Base-by-base conservation (phyloP, 164 flowering plant species). In the Umbellularia californica region DNA sequence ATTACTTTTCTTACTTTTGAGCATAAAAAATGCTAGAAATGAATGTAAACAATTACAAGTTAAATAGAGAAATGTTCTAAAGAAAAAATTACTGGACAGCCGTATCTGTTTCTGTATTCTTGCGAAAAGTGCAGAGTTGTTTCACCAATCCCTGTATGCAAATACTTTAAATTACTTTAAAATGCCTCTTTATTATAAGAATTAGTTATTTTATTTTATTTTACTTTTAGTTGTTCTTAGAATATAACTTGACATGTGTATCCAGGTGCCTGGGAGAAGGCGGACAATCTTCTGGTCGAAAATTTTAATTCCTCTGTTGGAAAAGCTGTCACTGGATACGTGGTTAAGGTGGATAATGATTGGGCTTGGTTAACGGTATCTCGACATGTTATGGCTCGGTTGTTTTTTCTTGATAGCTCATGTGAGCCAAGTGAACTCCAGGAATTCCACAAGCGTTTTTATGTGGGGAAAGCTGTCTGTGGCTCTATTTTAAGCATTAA, bases 301-400 rank as follows among this genome's bases (percentile, higher is more conserved):
- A 81, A 81, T 20, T 80, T 83, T 51, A 77, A 80, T 68, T 90
- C 84, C 82, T 79, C 86, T 23, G 50, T 58, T 73, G 94, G 96
- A 65, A 86, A 90, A 78, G 24, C 73, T 75, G 86, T 93, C 67
- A 79, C 84, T 68, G 98, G 93, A 25, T 93, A 88, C 88, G 97
- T 95, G 23, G 85, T 85, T 72, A 92, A 90, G 78, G 93, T 92
- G 75, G 94, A 91, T 70, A 70, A 63, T 71, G 97, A 92, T 50
- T 95, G 99, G 99, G 90, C 81, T 51, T 89, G 90, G 95, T 75
- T 93, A 74, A 73, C 90, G 20, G 73, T 93, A 58, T 86, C 97
- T 66, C 88, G 94, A 50, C 68, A 79, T 75, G 83, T 91, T 52
- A 91, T 68, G 52, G 98, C 96, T 67, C 86, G 80, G 77, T 79